phyloP scores from a whole-genome alignment of 495 filamentous ascomycete genomes.

The Wilcoxina mikolae region DNA sequence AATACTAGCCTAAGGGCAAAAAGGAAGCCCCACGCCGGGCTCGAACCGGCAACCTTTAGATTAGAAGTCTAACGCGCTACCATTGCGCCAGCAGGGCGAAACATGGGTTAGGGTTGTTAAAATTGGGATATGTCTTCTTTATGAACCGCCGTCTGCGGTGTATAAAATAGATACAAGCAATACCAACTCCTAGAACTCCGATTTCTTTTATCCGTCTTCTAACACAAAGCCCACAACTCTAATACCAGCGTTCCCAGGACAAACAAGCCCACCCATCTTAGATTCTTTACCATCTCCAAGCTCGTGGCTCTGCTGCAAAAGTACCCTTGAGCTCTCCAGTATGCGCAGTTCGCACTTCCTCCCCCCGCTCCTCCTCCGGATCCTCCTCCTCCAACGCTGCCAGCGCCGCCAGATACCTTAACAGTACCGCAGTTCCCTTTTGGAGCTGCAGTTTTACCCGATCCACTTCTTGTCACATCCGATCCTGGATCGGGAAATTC shows the following conservation, averaged over 20 bases:
- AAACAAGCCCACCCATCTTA: background rate
- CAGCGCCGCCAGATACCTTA: background rate
- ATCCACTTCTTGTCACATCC: background rate
- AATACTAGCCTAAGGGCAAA: no score
- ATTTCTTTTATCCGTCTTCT: no score
- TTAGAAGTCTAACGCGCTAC: no score
- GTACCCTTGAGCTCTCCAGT: conserved; percentile 2
- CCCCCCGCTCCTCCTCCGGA: background rate
- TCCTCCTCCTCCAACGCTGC: background rate
- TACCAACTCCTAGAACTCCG: no score
- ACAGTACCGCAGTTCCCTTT: conserved; percentile 1
- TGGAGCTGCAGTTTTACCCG: background rate
- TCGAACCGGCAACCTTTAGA: no score
- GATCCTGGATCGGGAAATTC: conserved; percentile 46
- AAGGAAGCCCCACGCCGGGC: no score
- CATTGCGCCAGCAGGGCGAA: no score
- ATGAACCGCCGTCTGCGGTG: no score
- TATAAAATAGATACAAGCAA: no score
- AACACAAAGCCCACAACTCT: background rate
- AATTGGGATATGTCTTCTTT: no score
- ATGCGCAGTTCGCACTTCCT: background rate
- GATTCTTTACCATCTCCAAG: background rate
- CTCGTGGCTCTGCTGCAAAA: background rate
- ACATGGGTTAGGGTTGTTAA: no score
- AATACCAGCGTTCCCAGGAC: background rate